These are phyloP conservation scores for Fusarium cyanostomum DNA, from an alignment of 2,329 filamentous ascomycete species.

Conservation along the genomic window DNA sequence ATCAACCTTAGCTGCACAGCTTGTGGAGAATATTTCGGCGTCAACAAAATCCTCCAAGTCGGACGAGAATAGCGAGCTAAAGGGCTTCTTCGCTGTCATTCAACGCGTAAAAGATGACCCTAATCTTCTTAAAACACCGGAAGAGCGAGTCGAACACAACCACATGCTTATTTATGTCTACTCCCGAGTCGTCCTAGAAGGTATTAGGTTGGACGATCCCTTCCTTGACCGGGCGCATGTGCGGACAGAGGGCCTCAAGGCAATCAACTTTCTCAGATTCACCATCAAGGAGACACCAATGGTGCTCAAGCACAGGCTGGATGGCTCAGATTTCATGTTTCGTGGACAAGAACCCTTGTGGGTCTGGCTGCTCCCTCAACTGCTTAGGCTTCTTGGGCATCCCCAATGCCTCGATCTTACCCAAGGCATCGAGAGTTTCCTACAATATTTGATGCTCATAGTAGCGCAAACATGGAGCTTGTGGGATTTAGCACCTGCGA, in stretches of 20 bases:
- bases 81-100: constrained; percentile 70
- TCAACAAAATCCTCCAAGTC: constrained; percentile 68
- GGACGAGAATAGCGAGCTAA: constrained; percentile 77
- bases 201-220: constrained; percentile 72
- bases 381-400: constrained; percentile 66
- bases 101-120: constrained; percentile 63
- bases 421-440: constrained; percentile 62
- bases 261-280: constrained; percentile 78
- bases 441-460: constrained; percentile 58
- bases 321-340: constrained; percentile 56
- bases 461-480: constrained; percentile 56
- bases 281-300: constrained; percentile 79
- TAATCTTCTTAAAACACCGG: constrained; percentile 64
- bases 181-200: constrained; percentile 79
- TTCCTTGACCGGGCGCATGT: constrained; percentile 68
- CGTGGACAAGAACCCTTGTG: constrained; percentile 70
- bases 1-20: constrained; percentile 87
- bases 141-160: constrained; percentile 78
- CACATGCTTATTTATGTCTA: constrained; percentile 88
- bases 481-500: constrained; percentile 58
- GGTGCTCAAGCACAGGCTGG: constrained; percentile 64
- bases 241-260: constrained; percentile 71
- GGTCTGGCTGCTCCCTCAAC: constrained; percentile 69
- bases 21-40: constrained; percentile 82
- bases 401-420: constrained; percentile 57